Percentiles rank a stretch among this genome's conserved stretches.
Evolutionary conservation across 768 basidiomycete species (phyloP).

Genomic region (Mycena haematopus): DNA sequence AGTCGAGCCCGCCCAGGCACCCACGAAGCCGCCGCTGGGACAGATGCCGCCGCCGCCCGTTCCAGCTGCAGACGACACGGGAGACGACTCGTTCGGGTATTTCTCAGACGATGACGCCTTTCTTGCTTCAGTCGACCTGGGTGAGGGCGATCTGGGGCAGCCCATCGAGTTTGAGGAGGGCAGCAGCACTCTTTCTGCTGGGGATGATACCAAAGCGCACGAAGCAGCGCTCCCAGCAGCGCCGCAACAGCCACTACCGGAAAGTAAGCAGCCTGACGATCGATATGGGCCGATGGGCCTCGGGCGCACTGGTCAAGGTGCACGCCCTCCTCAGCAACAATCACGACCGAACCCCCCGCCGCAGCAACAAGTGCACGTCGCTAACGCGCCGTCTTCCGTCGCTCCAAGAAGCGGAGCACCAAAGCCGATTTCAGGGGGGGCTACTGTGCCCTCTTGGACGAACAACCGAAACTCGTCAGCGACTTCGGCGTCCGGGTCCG

Average conservation of each 20-base stretch:
- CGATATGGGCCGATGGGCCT: constrained; percentile 23
- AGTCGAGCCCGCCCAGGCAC: constrained; percentile 6
- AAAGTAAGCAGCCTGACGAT: constrained; percentile 2
- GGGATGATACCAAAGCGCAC: constrained; percentile 25
- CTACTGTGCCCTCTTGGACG: not conserved
- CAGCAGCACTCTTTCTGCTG: constrained; percentile 31
- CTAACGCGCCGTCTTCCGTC: not conserved
- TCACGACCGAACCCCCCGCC: constrained; percentile 6
- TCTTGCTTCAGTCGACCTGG: constrained; percentile 61
- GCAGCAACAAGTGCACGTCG: constrained; percentile 9
- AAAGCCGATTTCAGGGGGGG: constrained; percentile 2
- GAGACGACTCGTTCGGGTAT: constrained; percentile 54
- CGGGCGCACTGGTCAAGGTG: constrained; percentile 8
- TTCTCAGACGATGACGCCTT: constrained; percentile 77
- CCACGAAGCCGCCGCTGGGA: constrained; percentile 23
- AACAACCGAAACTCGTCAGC: not conserved
- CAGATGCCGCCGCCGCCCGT: too few relatives aligned
- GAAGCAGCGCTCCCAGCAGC: not conserved
- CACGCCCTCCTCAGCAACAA: constrained; percentile 1
- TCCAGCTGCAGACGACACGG: constrained; percentile 10
- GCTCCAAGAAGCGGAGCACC: not conserved
- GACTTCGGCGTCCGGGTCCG: not conserved
- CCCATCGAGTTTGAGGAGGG: constrained; percentile 54
- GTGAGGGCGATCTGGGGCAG: constrained; percentile 51
- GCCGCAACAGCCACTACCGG: not conserved